These are phyloP conservation scores for Sergeia podlipaevii DNA, from an alignment of 208 protist species.

Conservation along the genomic window DNA sequence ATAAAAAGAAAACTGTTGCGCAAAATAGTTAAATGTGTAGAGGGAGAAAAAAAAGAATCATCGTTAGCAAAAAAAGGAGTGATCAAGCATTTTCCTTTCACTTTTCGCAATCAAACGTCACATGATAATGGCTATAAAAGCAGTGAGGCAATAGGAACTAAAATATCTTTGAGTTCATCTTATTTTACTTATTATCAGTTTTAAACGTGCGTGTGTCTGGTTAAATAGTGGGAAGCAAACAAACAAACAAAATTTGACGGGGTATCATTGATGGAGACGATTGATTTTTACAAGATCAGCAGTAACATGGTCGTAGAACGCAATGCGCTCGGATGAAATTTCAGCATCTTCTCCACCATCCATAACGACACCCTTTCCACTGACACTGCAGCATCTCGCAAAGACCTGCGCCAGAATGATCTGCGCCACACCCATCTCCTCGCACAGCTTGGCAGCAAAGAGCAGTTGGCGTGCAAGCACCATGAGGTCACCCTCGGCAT, in stretches of 20 bases:
- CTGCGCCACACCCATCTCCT: slow-evolving; percentile 63
- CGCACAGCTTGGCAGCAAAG: slow-evolving; percentile 50
- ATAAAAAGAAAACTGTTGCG: too few species aligned
- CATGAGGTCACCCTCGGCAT: too few species aligned
- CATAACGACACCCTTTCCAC: slow-evolving; percentile 33
- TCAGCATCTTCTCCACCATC: slow-evolving; percentile 50
- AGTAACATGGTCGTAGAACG: slow-evolving; percentile 80
- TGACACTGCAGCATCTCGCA: slow-evolving; percentile 14
- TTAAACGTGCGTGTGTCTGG: too few species aligned
- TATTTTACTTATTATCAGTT: too few species aligned
- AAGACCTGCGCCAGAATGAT: slow-evolving; percentile 41
- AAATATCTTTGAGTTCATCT: too few species aligned
- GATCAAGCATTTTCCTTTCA: too few species aligned
- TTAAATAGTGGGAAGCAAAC: background rate
- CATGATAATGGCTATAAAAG: too few species aligned
- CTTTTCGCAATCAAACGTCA: too few species aligned
- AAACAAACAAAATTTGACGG: background rate
- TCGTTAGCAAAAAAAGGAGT: slow-evolving; percentile 11
- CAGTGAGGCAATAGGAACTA: too few species aligned
- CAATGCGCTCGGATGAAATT: slow-evolving; percentile 43
- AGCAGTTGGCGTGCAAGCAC: slow-evolving; percentile 48
- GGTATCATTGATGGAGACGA: background rate
- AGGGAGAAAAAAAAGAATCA: too few species aligned
- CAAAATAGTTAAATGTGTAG: too few species aligned
- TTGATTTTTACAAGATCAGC: slow-evolving; percentile 79